A percentile compares a stretch with the other conserved stretches of the same genome.
These are phyloP conservation scores for Backusella morwellensis DNA, from an alignment of 192 early-diverging fungal genomes.

Conservation along the genomic window DNA sequence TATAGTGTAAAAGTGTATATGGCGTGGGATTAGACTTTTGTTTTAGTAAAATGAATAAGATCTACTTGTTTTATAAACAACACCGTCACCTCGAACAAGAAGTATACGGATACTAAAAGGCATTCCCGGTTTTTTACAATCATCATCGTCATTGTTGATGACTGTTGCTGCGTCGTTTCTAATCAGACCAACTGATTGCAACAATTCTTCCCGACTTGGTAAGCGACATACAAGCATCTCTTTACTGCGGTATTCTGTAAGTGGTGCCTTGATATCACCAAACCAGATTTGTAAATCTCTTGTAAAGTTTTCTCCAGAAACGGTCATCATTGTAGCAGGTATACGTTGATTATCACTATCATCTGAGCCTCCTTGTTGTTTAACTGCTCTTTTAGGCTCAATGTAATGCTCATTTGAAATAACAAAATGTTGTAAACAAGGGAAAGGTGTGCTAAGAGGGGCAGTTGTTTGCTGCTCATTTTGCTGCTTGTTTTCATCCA, in stretches of 20 bases:
- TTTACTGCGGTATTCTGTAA: conserved; percentile 34
- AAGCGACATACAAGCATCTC: conserved; percentile 44
- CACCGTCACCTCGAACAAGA: conserved; percentile 37
- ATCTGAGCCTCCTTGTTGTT: background rate
- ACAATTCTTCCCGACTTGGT: conserved; percentile 20
- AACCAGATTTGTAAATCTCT: conserved; percentile 70
- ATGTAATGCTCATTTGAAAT: conserved; percentile 9
- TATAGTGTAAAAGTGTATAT: background rate
- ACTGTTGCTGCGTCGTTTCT: background rate
- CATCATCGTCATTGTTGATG: conserved; percentile 1
- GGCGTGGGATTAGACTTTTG: background rate
- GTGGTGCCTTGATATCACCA: conserved; percentile 21
- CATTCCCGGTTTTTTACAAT: conserved; percentile 21
- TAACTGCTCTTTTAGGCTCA: background rate
- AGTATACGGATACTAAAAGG: conserved; percentile 24
- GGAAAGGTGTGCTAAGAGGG: background rate
- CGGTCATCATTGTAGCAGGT: conserved; percentile 5
- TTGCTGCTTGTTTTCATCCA: conserved; percentile 5
- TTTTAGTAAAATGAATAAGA: conserved; percentile 20
- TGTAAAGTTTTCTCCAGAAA: conserved; percentile 65
- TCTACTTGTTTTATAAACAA: conserved; percentile 32
- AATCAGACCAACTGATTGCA: conserved; percentile 4
- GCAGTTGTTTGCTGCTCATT: conserved; percentile 7
- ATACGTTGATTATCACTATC: background rate
- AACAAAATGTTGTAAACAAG: conserved; percentile 30